Evolutionary conservation across 2,329 filamentous ascomycete genomes (phyloP), one percentile per base, ranked within the genome.

Genomic region (Plenodomus lindquistii): DNA sequence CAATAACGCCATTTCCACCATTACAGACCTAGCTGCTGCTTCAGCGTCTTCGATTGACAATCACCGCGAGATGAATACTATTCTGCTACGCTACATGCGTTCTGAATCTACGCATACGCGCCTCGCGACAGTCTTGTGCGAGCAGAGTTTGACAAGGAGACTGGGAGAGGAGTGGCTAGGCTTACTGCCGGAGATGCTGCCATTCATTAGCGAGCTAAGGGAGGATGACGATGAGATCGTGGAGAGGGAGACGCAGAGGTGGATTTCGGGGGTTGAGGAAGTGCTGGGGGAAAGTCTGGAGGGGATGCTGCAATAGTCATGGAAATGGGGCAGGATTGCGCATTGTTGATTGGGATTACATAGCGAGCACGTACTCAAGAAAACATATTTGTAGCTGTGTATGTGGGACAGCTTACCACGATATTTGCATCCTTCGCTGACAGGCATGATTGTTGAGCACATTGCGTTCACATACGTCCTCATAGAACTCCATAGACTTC

Each of bases 201-300:
- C 95, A 17, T 90, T 93, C 57, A 96, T 99, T 62, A 95, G 90
- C 65, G 94, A 99, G 77, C 73, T 96, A 65, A 88, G 96, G 75
- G 94, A 99, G 69, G 94, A 99, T 70, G 94, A 97, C 60, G 92
- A 97, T 67, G 94, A 97, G 75, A 81, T 82, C 21, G 93, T 99
- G 19, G 94, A 99, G 77, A 80, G 85, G 66, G 92, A 96, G 77
- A 93, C 91, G 31, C 83, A 92, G 68, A 81, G 85, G 64, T 97
- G 94, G 93, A 94, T 97, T 62, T 83, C 87, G 67, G 85, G 86
- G 74, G 95, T 99, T 67, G 93, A 97, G 75, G 86, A 83, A 39
- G 87, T 95, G 22, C 75, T 97, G 43, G 94, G 94, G 4, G 93
- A 97, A 80, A 91, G 87, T 63, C 75, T 97, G 68, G 91, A 96